These are phyloP conservation scores for Nicotiana benthamiana DNA, from an alignment of 257 asterid species.

Conservation along the genomic window DNA sequence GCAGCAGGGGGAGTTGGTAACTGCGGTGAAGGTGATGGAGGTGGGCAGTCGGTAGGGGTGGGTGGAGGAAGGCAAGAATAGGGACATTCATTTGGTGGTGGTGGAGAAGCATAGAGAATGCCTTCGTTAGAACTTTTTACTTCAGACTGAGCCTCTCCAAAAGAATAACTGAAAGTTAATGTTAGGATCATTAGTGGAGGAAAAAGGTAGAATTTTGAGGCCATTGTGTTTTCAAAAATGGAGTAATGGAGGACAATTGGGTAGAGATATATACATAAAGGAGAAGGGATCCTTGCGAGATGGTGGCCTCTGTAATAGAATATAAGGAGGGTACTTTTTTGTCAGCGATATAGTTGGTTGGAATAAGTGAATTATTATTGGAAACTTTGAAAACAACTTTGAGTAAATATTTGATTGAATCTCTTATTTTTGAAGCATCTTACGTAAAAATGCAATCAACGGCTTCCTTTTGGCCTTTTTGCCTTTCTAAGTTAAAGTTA, in stretches of 20 bases:
- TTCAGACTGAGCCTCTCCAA: conserved; percentile 1
- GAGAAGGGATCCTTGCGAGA: not conserved
- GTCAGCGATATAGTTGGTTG: conserved; percentile 8
- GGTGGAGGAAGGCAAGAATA: conserved; percentile 34
- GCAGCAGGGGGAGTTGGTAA: not conserved
- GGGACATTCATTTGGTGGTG: conserved; percentile 20
- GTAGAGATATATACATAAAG: not conserved
- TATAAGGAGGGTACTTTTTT: conserved; percentile 4
- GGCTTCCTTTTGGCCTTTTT: not conserved
- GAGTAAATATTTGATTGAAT: not conserved
- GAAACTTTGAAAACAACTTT: conserved; percentile 10
- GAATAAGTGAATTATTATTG: conserved; percentile 10
- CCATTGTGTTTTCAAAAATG: conserved; percentile 12
- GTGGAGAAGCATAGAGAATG: conserved; percentile 17
- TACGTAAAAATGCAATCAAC: not conserved
- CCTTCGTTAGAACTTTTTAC: not conserved
- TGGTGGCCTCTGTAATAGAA: not conserved
- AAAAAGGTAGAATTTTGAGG: conserved; percentile 1
- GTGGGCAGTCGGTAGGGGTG: conserved; percentile 20
- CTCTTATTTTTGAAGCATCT: not conserved
- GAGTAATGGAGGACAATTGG: not conserved
- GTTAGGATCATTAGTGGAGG: not conserved
- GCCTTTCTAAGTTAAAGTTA: not conserved
- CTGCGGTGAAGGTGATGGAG: conserved; percentile 10
- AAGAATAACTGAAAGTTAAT: not conserved